These are phyloP conservation scores for Chaetomidium leptoderma DNA, from an alignment of 495 filamentous ascomycete genomes.

Conservation along the genomic window DNA sequence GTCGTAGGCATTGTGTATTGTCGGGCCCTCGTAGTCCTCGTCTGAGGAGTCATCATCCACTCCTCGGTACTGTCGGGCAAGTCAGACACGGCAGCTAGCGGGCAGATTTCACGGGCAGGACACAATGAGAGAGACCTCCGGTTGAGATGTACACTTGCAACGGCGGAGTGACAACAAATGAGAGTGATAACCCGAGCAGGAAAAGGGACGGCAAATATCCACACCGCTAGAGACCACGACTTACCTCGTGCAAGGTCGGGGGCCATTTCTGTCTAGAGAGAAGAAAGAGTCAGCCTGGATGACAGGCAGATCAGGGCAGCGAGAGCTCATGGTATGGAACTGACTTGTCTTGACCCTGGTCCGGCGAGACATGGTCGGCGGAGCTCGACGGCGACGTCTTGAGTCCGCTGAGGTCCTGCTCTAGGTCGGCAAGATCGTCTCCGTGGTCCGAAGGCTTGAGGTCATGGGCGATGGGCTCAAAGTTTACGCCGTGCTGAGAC, in stretches of 20 bases:
- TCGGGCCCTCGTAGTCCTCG: slow-evolving; percentile 54
- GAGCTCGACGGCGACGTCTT: slow-evolving; percentile 36
- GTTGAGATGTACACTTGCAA: neutral
- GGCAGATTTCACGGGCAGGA: neutral
- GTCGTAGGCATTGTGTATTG: slow-evolving; percentile 52
- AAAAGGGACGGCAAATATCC: neutral
- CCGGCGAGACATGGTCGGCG: slow-evolving; percentile 32
- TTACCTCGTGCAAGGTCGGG: slow-evolving; percentile 41
- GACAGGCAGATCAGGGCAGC: too few relatives aligned
- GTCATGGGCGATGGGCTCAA: slow-evolving; percentile 42
- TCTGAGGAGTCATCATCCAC: slow-evolving; percentile 56
- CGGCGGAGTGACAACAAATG: neutral
- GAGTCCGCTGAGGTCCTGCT: slow-evolving; percentile 43
- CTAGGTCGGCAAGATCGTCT: slow-evolving; percentile 49
- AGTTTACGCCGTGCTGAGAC: slow-evolving; percentile 48
- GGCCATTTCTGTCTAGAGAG: slow-evolving; percentile 36
- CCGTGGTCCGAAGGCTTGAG: slow-evolving; percentile 40
- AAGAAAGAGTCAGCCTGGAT: slow-evolving; percentile 1
- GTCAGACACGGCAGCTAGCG: slow-evolving; percentile 11
- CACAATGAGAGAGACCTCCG: neutral
- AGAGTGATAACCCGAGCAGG: neutral
- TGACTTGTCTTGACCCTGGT: slow-evolving; percentile 31
- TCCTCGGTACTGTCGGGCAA: slow-evolving; percentile 35
- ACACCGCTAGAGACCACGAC: slow-evolving; percentile 12
- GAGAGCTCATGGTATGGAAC: neutral